These are phyloP conservation scores for Solanum okadae DNA, from an alignment of 257 asterid species.

Conservation along the genomic window DNA sequence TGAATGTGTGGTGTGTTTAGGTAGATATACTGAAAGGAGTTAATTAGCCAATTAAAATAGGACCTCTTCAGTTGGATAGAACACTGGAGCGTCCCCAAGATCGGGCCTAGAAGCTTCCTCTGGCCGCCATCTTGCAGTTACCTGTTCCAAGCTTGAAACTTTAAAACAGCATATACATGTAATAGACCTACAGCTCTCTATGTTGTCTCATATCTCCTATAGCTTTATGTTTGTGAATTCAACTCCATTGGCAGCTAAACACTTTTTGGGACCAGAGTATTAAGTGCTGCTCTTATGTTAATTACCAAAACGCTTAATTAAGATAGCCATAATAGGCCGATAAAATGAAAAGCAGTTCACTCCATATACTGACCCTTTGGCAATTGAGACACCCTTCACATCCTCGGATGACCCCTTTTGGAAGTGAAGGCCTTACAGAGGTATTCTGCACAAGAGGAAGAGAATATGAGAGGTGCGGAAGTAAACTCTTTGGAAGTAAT, in stretches of 20 bases:
- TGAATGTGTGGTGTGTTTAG: not conserved
- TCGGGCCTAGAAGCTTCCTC: slow-evolving; percentile 70
- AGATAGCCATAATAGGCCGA: not conserved
- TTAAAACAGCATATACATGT: slow-evolving; percentile 1
- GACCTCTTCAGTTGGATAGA: slow-evolving; percentile 95
- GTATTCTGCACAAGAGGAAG: slow-evolving; percentile 28
- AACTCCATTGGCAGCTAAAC: not conserved
- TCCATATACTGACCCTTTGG: slow-evolving; percentile 56
- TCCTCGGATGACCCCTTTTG: slow-evolving; percentile 85
- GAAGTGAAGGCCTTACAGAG: slow-evolving; percentile 33
- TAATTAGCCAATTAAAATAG: not conserved
- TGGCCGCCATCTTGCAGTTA: slow-evolving; percentile 78
- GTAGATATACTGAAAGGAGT: not conserved
- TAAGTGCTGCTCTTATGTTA: not conserved
- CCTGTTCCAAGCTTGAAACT: slow-evolving; percentile 44
- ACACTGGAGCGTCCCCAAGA: slow-evolving; percentile 82
- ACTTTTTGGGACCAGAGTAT: not conserved
- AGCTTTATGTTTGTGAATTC: not conserved
- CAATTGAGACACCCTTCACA: slow-evolving; percentile 73
- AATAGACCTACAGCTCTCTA: not conserved
- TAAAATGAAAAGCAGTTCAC: not conserved
- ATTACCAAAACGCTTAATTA: not conserved
- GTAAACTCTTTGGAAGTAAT: not conserved
- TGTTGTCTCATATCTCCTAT: not conserved
- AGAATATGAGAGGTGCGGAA: not conserved